These are phyloP conservation scores for Phytophthora fragariaefolia DNA, from an alignment of 352 stramenopile species.

Conservation along the genomic window DNA sequence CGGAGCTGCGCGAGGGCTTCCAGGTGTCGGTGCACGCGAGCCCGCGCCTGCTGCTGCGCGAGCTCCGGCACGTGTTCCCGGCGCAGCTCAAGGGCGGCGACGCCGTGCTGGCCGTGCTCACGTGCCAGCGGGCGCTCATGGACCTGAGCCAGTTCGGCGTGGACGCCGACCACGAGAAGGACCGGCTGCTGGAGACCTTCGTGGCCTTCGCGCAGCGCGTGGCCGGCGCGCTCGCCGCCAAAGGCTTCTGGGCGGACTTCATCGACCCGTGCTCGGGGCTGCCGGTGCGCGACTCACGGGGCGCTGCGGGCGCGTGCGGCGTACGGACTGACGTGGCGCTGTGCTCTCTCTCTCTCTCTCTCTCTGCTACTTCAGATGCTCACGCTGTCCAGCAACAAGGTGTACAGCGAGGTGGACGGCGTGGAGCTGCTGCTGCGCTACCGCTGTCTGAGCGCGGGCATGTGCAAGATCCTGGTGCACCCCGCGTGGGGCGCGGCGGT, in stretches of 20 bases:
- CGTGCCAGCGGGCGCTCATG: conserved; percentile 93
- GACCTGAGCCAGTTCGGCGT: conserved; percentile 95
- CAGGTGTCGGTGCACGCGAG: conserved; percentile 84
- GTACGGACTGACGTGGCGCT: neutral
- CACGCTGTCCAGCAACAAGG: conserved; percentile 91
- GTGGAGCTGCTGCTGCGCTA: conserved; percentile 91
- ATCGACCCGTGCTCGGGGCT: conserved; percentile 98
- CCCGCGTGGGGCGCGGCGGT: conserved; percentile 94
- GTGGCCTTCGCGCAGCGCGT: conserved; percentile 92
- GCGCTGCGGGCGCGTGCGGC: too few species aligned
- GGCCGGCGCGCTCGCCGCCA: conserved; percentile 72
- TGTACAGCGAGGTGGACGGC: conserved; percentile 97
- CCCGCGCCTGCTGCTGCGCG: conserved; percentile 73
- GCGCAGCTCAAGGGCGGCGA: conserved; percentile 45
- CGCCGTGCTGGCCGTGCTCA: conserved; percentile 90
- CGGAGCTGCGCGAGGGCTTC: conserved; percentile 67
- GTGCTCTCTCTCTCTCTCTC: too few species aligned
- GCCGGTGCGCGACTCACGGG: conserved; percentile 74
- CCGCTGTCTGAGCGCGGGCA: conserved; percentile 88
- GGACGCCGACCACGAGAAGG: conserved; percentile 95
- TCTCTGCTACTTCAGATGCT: conserved; percentile 80
- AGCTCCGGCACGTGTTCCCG: conserved; percentile 86
- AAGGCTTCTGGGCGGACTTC: conserved; percentile 95
- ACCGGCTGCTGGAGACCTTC: conserved; percentile 96
- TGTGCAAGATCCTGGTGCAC: conserved; percentile 97